Percentiles rank a stretch among this genome's conserved stretches.
These are phyloP conservation scores for Rhododendron ferrugineum DNA, from an alignment of 148 eudicot species.

Conservation along the genomic window DNA sequence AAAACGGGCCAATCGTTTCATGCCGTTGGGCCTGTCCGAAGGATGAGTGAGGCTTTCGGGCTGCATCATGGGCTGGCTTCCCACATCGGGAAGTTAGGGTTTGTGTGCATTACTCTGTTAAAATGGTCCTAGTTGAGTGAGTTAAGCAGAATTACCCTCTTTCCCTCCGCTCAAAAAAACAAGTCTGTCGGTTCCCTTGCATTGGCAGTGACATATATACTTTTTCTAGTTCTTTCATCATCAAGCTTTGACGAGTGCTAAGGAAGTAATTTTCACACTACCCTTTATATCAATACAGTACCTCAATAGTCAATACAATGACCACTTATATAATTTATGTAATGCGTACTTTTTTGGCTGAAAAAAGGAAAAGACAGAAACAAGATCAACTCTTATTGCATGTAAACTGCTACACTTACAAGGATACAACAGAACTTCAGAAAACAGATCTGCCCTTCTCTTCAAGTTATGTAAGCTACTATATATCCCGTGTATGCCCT, in stretches of 20 bases:
- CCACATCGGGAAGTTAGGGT: neutral
- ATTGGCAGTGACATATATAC: too few species aligned
- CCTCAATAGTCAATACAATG: too few species aligned
- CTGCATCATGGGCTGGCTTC: too few species aligned
- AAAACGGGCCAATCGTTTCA: too few species aligned
- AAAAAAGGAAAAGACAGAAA: neutral
- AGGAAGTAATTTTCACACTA: neutral
- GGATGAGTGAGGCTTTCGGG: too few species aligned
- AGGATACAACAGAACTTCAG: neutral
- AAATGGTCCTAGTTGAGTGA: too few species aligned
- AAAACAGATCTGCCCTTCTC: neutral
- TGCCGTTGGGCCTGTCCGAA: too few species aligned
- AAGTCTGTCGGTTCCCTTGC: too few species aligned
- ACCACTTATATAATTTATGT: too few species aligned
- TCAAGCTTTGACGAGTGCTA: too few species aligned
- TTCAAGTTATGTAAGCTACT: neutral
- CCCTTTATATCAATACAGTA: neutral
- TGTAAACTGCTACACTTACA: neutral
- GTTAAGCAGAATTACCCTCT: neutral
- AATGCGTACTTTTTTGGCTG: neutral
- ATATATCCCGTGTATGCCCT: neutral
- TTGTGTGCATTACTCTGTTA: too few species aligned
- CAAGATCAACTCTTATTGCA: neutral
- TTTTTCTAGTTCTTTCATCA: too few species aligned
- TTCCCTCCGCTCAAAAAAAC: neutral